These are phyloP conservation scores for Leishmania tropica DNA, from an alignment of 208 protist genomes.

Conservation along the genomic window DNA sequence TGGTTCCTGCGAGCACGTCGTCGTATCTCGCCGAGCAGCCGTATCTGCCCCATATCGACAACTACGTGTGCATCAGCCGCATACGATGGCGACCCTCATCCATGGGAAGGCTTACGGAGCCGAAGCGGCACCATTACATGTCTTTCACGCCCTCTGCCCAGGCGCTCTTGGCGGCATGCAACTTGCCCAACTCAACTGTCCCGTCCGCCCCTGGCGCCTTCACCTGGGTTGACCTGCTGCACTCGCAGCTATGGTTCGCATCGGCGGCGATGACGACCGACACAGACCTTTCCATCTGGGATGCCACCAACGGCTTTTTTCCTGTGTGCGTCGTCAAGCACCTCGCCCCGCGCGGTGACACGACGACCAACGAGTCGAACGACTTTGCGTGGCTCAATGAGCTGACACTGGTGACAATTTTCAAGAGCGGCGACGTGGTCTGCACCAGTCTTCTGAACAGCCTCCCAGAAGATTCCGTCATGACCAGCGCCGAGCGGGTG, in stretches of 20 bases:
- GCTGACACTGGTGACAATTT: conserved; percentile 70
- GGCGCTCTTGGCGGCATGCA: conserved; percentile 14
- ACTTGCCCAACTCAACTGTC: neutral
- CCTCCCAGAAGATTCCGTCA: conserved; percentile 28
- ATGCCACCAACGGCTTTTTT: conserved; percentile 65
- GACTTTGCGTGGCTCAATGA: conserved; percentile 87
- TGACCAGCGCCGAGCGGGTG: conserved; percentile 5
- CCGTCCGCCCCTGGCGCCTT: neutral
- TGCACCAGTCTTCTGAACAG: conserved; percentile 64
- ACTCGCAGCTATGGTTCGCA: conserved; percentile 84
- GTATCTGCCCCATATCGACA: conserved; percentile 65
- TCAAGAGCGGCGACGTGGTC: conserved; percentile 66
- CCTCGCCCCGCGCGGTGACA: conserved; percentile 15
- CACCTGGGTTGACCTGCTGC: conserved; percentile 41
- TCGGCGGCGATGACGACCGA: conserved; percentile 59
- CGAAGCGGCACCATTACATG: conserved; percentile 37
- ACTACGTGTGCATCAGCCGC: conserved; percentile 59
- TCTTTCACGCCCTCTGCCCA: conserved; percentile 32
- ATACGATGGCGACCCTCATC: conserved; percentile 70
- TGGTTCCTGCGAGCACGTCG: conserved; percentile 9
- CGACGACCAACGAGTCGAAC: conserved; percentile 38
- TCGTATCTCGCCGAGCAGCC: conserved; percentile 40
- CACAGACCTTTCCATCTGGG: conserved; percentile 77
- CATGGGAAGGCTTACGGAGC: conserved; percentile 22
- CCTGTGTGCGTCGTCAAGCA: conserved; percentile 58